Conservation (phyloP, 805 yeast genomes). For the Suhomyces canberraensis region DNA sequence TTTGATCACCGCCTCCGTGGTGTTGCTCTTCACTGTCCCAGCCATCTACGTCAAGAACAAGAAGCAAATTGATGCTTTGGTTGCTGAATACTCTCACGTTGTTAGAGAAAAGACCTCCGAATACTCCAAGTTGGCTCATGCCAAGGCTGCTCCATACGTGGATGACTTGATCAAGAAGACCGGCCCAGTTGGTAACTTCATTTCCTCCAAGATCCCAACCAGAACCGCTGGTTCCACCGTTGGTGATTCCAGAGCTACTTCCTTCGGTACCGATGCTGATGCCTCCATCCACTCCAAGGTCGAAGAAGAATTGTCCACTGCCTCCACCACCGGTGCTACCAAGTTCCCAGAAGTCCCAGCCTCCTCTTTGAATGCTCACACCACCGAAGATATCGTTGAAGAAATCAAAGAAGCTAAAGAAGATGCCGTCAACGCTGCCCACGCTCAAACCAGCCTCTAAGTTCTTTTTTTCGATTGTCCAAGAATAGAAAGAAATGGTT, state of each 20-base stretch:
- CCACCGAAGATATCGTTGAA: constrained; percentile 11
- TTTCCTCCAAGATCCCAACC: constrained; percentile 54
- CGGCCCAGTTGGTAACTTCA: constrained; percentile 63
- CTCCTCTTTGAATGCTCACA: constrained; percentile 11
- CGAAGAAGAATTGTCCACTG: constrained; percentile 16
- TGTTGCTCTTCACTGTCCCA: constrained; percentile 72
- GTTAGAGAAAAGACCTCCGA: constrained; percentile 53
- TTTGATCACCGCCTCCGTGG: constrained; percentile 53
- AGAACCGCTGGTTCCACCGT: constrained; percentile 76
- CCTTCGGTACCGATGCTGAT: constrained; percentile 17
- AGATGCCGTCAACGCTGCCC: constrained; percentile 2
- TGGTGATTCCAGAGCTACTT: constrained; percentile 28
- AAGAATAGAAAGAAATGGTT: constrained; percentile 3
- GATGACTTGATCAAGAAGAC: constrained; percentile 55
- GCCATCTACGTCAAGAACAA: constrained; percentile 69
- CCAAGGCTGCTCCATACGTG: constrained; percentile 54
- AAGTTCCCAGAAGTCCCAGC: constrained; percentile 44
- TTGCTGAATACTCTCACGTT: constrained; percentile 40
- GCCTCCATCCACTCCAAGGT: constrained; percentile 32
- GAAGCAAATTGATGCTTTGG: constrained; percentile 69
- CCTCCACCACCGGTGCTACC: constrained; percentile 32
- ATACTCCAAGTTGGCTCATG: constrained; percentile 33
- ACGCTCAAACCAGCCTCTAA: constrained; percentile 3
- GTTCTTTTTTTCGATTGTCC: constrained; percentile 3
- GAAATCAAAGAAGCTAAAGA: constrained; percentile 7